These are phyloP conservation scores for Monocercomonoides exilis DNA, from an alignment of 78 protist genomes.

Conservation along the genomic window DNA sequence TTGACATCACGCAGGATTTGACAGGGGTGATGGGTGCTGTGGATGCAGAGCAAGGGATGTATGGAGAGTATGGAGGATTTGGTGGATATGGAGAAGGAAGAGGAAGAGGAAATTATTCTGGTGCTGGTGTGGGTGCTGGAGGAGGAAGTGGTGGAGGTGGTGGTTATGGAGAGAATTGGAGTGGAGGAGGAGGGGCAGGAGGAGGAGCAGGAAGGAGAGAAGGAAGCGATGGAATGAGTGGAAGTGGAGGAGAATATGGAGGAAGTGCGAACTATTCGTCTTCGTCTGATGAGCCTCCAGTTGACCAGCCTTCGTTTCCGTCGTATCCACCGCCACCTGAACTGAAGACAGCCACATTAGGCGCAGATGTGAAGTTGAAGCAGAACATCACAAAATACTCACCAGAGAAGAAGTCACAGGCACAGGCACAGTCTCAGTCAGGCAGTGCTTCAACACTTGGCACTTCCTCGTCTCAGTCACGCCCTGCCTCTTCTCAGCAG, in stretches of 20 bases:
- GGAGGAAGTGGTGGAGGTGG: neutral
- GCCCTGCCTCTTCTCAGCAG: neutral
- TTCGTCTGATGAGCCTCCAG: neutral
- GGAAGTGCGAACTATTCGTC: neutral
- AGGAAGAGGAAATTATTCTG: neutral
- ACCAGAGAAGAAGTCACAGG: neutral
- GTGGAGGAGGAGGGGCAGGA: neutral
- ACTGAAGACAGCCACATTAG: neutral
- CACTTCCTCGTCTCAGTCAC: neutral
- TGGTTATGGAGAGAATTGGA: neutral
- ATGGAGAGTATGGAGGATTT: neutral
- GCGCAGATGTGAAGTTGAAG: neutral
- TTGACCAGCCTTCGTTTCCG: neutral
- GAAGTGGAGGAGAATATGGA: neutral
- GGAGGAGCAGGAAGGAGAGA: neutral
- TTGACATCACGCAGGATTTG: too few species aligned
- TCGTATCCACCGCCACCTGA: neutral
- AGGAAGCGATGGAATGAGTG: neutral
- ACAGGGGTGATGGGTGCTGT: too few species aligned
- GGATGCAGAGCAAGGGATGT: too few species aligned
- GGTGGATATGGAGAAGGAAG: neutral
- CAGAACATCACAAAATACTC: neutral
- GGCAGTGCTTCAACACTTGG: neutral
- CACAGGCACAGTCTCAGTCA: neutral
- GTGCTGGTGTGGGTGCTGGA: too few species aligned